phyloP scores from a whole-genome alignment of 371 early-diverging fungal species.

The Massospora cicadina region DNA sequence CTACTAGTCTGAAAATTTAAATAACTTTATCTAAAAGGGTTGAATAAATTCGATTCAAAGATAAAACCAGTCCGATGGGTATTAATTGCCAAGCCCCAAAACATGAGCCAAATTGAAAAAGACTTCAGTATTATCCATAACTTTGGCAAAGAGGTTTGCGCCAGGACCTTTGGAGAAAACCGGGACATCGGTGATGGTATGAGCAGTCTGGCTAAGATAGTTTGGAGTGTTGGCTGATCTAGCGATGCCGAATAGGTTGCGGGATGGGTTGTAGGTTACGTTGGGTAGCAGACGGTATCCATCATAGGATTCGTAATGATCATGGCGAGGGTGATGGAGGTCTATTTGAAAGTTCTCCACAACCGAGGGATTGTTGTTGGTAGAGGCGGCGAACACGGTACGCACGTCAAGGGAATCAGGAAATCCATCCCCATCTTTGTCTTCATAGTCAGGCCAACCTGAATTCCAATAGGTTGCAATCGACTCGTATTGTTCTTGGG shows the following conservation, averaged over 20 bases:
- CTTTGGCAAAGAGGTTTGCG: conserved; percentile 28
- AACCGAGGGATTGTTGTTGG: conserved; percentile 30
- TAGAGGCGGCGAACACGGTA: conserved; percentile 40
- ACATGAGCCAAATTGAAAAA: conserved; percentile 19
- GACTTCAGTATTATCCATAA: conserved; percentile 36
- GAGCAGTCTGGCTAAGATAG: conserved; percentile 23
- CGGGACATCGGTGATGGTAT: conserved; percentile 34
- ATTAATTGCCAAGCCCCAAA: conserved; percentile 2
- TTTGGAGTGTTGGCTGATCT: conserved; percentile 21
- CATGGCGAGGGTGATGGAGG: conserved; percentile 20
- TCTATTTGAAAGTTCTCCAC: conserved; percentile 37
- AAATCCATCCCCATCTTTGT: conserved; percentile 42
- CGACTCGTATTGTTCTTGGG: conserved; percentile 28
- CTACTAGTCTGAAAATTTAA: too few species aligned
- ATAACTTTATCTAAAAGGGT: too few species aligned
- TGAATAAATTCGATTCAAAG: too few species aligned
- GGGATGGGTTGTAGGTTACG: conserved; percentile 22
- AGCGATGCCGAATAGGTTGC: conserved; percentile 22
- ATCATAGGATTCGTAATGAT: conserved; percentile 8
- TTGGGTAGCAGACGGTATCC: conserved; percentile 19
- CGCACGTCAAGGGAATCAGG: conserved; percentile 40
- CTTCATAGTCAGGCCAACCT: conserved; percentile 45
- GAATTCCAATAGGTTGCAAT: conserved; percentile 41
- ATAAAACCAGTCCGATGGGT: too few species aligned
- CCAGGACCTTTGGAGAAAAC: conserved; percentile 30